phyloP scores from a whole-genome alignment of 192 early-diverging fungal species.

The Dimargaris xerosporica region DNA sequence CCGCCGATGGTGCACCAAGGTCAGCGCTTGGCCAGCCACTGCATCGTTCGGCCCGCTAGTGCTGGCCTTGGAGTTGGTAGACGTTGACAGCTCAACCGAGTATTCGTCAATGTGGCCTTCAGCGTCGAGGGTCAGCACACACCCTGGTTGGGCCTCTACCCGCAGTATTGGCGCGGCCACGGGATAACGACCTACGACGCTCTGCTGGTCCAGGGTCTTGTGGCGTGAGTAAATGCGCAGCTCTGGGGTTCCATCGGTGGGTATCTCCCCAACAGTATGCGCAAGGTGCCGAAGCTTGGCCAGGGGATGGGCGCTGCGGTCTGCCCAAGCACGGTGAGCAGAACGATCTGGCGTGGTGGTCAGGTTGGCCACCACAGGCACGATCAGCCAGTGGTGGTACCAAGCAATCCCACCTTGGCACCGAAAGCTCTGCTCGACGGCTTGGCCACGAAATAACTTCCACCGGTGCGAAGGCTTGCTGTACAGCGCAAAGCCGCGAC shows the following conservation, averaged over 20 bases:
- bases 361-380: too few species aligned
- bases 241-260: too few species aligned
- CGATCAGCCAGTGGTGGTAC: constrained; percentile 22
- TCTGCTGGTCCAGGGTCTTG: not conserved
- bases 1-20: not conserved
- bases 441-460: constrained; percentile 83
- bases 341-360: too few species aligned
- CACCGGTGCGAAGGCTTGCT: constrained; percentile 54
- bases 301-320: too few species aligned
- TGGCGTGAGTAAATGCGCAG: not conserved
- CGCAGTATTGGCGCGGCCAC: not conserved
- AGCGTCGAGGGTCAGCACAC: not conserved
- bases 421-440: constrained; percentile 22
- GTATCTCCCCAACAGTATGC: too few species aligned
- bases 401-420: constrained; percentile 26
- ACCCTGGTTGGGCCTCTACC: not conserved
- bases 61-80: too few species aligned
- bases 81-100: too few species aligned
- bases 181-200: not conserved
- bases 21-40: too few species aligned
- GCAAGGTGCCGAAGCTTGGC: too few species aligned
- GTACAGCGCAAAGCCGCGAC: constrained; percentile 66
- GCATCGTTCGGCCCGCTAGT: too few species aligned
- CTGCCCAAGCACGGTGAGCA: too few species aligned
- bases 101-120: constrained; percentile 5